A percentile compares a stretch with the other conserved stretches of the same genome.
Conservation (phyloP, 1,284 basidiomycete species). For the Wallemia mellicola region DNA sequence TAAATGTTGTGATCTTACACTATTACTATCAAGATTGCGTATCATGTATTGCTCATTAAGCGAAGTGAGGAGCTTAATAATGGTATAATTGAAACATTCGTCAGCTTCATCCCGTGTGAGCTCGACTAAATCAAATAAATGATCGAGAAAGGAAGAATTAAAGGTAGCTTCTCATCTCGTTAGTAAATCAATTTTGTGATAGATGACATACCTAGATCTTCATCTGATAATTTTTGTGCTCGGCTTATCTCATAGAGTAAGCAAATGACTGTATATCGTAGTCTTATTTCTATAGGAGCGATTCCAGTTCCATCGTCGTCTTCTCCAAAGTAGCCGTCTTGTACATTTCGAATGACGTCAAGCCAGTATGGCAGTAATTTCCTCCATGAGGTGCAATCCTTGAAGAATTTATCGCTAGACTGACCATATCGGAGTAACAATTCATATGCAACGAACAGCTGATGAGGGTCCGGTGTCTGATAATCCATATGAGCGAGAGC, state of each 20-base stretch:
- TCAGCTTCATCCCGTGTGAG: constrained; percentile 61
- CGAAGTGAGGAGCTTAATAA: constrained; percentile 77
- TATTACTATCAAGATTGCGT: constrained; percentile 15
- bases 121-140: constrained; percentile 78
- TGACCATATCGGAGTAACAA: constrained; percentile 46
- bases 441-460: constrained; percentile 47
- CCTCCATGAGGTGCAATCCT: constrained; percentile 49
- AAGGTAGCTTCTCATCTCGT: no score
- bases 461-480: constrained; percentile 68
- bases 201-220: constrained; percentile 51
- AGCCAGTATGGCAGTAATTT: constrained; percentile 50
- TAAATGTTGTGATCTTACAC: constrained; percentile 1
- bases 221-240: constrained; percentile 44
- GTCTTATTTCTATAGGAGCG: constrained; percentile 42
- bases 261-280: constrained; percentile 36
- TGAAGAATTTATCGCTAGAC: constrained; percentile 34
- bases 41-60: constrained; percentile 99
- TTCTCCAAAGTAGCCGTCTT: constrained; percentile 4
- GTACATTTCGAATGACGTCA: constrained; percentile 13
- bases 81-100: constrained; percentile 72
- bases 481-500: no score
- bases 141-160: constrained; percentile 53
- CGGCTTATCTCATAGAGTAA: constrained; percentile 71
- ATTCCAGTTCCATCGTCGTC: constrained; percentile 9
- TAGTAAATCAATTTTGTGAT: no score